phyloP scores from a whole-genome alignment of 768 basidiomycete genomes.

The Heimioporus sp. region DNA sequence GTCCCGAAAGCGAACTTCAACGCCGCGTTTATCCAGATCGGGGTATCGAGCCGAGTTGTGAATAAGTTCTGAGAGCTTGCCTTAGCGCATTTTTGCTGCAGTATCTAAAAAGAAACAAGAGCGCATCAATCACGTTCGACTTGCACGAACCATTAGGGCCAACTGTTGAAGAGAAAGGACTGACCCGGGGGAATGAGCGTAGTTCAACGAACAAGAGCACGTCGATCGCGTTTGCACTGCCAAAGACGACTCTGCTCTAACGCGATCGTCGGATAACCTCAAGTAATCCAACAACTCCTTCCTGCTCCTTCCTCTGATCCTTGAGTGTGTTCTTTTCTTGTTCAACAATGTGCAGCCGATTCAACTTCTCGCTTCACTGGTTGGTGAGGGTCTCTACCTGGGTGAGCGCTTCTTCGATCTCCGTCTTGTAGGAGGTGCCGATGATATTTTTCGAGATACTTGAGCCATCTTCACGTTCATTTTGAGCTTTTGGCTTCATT shows the following conservation, averaged over 20 bases:
- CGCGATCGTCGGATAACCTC: slow-evolving; percentile 76
- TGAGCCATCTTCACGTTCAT: slow-evolving; percentile 94
- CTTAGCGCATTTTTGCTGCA: slow-evolving; percentile 96
- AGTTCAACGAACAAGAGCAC: too few relatives aligned
- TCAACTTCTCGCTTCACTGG: slow-evolving; percentile 78
- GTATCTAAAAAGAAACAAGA: slow-evolving; percentile 97
- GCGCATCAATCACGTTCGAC: slow-evolving; percentile 96
- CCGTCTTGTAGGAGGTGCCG: slow-evolving; percentile 89
- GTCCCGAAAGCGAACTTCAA: slow-evolving; percentile 96
- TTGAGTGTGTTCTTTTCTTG: slow-evolving; percentile 87
- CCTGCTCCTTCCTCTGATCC: slow-evolving; percentile 81
- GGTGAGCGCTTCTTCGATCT: slow-evolving; percentile 78
- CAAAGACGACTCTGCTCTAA: slow-evolving; percentile 70
- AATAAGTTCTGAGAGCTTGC: slow-evolving; percentile 93
- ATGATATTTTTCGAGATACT: slow-evolving; percentile 99
- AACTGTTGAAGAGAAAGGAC: slow-evolving; percentile 97
- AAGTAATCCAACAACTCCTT: slow-evolving; percentile 88
- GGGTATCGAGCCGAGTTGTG: slow-evolving; percentile 92
- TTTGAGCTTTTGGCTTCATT: slow-evolving; percentile 95
- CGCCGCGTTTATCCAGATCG: slow-evolving; percentile 83
- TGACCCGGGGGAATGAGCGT: slow-evolving; percentile 25
- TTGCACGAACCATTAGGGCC: slow-evolving; percentile 98
- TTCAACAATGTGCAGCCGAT: slow-evolving; percentile 86
- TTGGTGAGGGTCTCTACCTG: slow-evolving; percentile 85
- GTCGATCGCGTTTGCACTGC: too few relatives aligned